A percentile compares a stretch with the other conserved stretches of the same genome.
Conservation (phyloP, 2,329 filamentous ascomycete species). For the Phaeosphaeriaceae sp. region DNA sequence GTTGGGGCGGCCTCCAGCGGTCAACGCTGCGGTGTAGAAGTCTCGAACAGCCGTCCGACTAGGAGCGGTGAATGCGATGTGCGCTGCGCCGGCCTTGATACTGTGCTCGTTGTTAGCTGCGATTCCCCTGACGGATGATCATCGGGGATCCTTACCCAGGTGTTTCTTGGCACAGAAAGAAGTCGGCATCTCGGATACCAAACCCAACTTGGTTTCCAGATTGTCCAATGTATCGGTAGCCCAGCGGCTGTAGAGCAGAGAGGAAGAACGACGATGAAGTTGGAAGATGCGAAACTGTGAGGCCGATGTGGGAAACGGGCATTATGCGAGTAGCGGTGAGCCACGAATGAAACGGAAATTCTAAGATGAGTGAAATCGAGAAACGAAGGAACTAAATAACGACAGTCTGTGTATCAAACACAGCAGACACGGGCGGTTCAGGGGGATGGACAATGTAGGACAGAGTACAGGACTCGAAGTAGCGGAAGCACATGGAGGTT, state of each 20-base stretch:
- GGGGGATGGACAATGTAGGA: slow-evolving; percentile 17
- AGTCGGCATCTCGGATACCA: slow-evolving; percentile 66
- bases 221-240: slow-evolving; percentile 73
- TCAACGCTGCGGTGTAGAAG: slow-evolving; percentile 74
- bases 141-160: slow-evolving; percentile 56
- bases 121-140: slow-evolving; percentile 20
- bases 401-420: slow-evolving; percentile 16
- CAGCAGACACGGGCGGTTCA: slow-evolving; percentile 14
- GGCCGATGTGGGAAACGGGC: slow-evolving; percentile 68
- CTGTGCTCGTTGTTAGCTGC: slow-evolving; percentile 34
- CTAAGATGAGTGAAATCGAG: slow-evolving; percentile 1
- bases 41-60: slow-evolving; percentile 70
- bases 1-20: slow-evolving; percentile 67
- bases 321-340: slow-evolving; percentile 50
- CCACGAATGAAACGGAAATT: slow-evolving; percentile 13
- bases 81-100: slow-evolving; percentile 61
- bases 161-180: slow-evolving; percentile 69
- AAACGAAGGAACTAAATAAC: slow-evolving; percentile 9
- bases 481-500: slow-evolving; percentile 35
- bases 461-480: slow-evolving; percentile 16
- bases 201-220: slow-evolving; percentile 68
- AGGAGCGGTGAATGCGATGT: slow-evolving; percentile 73
- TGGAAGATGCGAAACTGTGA: slow-evolving; percentile 78
- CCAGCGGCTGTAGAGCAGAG: slow-evolving; percentile 77
- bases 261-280: slow-evolving; percentile 85